Conservation (phyloP, 305 asterid genomes). For the Fraxinus paxiana region DNA sequence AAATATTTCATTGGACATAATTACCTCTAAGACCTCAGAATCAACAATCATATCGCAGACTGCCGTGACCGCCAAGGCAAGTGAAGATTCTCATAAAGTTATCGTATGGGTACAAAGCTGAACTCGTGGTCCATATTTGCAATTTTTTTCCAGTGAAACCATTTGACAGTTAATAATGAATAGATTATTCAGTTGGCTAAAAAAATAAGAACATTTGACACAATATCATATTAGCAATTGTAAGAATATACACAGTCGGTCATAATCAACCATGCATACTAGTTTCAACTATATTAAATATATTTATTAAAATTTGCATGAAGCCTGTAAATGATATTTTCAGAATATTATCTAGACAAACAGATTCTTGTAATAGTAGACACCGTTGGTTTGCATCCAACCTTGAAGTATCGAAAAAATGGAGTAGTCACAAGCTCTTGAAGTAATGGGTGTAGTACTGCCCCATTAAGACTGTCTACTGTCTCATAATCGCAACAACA, state of each 20-base stretch:
- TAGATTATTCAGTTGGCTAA: neutral
- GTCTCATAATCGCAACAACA: slow-evolving; percentile 97
- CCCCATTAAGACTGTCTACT: slow-evolving; percentile 70
- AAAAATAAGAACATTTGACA: neutral
- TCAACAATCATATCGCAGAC: neutral
- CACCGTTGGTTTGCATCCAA: slow-evolving; percentile 23
- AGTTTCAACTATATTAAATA: neutral
- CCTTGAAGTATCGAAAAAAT: slow-evolving; percentile 93
- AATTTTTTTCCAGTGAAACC: neutral
- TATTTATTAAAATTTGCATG: neutral
- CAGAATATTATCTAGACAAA: neutral
- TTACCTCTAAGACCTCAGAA: neutral
- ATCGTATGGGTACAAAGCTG: neutral
- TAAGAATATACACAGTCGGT: neutral
- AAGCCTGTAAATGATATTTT: neutral
- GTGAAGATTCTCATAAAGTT: neutral
- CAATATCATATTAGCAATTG: neutral
- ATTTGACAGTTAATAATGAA: neutral
- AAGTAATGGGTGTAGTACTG: slow-evolving; percentile 75
- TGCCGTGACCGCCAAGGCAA: neutral
- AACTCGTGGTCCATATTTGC: neutral
- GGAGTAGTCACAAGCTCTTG: slow-evolving; percentile 81
- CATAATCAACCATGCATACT: neutral
- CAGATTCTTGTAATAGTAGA: neutral
- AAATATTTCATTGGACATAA: neutral